A percentile compares a stretch with the other conserved stretches of the same genome.
Evolutionary conservation across 345 rosid genomes (phyloP).

Genomic region (Pugionium cornutum): DNA sequence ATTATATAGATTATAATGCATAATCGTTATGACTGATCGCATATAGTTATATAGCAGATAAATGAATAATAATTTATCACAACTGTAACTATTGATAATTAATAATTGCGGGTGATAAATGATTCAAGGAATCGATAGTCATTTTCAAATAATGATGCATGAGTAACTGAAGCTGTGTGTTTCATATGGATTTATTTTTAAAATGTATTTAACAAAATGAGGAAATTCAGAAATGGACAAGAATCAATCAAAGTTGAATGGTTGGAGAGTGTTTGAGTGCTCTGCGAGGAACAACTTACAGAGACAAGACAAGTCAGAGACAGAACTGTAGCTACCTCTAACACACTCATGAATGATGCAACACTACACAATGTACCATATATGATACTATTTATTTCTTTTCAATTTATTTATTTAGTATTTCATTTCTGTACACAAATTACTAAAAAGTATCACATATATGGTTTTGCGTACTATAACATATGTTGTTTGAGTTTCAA

Average conservation of each 20-base stretch:
- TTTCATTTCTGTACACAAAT: background rate
- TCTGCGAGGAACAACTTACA: slow-evolving; percentile 36
- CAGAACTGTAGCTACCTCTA: slow-evolving; percentile 40
- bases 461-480: slow-evolving; percentile 18
- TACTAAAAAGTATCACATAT: slow-evolving; percentile 13
- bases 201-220: slow-evolving; percentile 6
- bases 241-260: slow-evolving; percentile 26
- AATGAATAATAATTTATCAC: no score
- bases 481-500: slow-evolving; percentile 23
- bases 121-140: no score
- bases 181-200: background rate
- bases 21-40: no score
- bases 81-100: no score
- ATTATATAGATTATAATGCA: no score
- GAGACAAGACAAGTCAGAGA: slow-evolving; percentile 46
- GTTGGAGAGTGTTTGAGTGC: slow-evolving; percentile 33
- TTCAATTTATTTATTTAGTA: background rate
- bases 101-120: no score
- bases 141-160: no score
- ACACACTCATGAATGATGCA: slow-evolving; percentile 39
- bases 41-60: no score
- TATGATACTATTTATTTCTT: slow-evolving; percentile 1
- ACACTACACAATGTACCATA: slow-evolving; percentile 32
- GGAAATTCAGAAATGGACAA: slow-evolving; percentile 35
- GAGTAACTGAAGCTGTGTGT: no score